Percentiles rank a stretch among this genome's conserved stretches.
Conservation (phyloP, 306 rosid genomes). For the Vigna reflexopilosa region DNA sequence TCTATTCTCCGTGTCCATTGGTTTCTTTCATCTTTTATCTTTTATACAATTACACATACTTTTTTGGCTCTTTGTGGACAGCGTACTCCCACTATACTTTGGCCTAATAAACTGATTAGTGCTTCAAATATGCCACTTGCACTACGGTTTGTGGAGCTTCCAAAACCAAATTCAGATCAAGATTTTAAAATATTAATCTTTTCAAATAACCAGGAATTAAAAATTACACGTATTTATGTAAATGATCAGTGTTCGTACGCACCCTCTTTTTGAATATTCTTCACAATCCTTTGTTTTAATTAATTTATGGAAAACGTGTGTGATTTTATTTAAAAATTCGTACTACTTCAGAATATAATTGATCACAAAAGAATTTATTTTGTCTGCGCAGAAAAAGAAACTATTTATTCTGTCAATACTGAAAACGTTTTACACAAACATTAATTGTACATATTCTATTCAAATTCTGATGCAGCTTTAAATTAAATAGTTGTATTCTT, state of each 20-base stretch:
- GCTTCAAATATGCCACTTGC: conserved; percentile 3
- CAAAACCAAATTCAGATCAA: background rate
- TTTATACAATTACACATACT: background rate
- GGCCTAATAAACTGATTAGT: background rate
- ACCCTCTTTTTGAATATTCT: conserved; percentile 4
- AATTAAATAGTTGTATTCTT: background rate
- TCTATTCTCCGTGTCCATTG: conserved; percentile 1
- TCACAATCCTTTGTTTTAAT: background rate
- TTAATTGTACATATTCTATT: background rate
- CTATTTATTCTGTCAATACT: background rate
- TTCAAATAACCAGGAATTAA: background rate
- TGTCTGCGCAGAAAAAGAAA: too few relatives aligned
- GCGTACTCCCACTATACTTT: background rate
- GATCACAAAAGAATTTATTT: background rate
- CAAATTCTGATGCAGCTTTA: background rate
- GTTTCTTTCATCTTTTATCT: background rate
- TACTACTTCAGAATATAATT: background rate
- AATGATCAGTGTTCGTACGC: background rate
- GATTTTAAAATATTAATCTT: background rate
- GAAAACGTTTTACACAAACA: background rate
- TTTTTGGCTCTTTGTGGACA: conserved; percentile 20
- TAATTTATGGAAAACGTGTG: background rate
- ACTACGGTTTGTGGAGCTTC: background rate
- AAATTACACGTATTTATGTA: background rate
- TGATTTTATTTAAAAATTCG: background rate